phyloP scores from a whole-genome alignment of 306 rosid genomes.

The Hippophae tibetana region DNA sequence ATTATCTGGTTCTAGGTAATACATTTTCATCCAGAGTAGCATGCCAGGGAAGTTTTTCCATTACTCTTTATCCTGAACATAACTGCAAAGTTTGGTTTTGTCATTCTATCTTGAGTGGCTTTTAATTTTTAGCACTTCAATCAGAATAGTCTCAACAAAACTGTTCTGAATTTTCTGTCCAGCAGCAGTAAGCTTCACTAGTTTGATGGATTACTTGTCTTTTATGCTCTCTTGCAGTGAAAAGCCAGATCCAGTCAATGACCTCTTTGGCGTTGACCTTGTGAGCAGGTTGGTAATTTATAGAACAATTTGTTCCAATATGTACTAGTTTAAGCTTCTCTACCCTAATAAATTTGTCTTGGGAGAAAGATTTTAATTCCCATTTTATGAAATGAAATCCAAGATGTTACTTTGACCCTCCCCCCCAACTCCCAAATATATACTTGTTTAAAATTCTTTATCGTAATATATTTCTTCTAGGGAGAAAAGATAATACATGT shows the following conservation, averaged over 20 bases:
- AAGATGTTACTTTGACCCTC: no score
- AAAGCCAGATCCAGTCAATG: constrained; percentile 63
- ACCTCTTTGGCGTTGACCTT: constrained; percentile 75
- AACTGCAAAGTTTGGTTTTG: no score
- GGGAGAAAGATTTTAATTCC: no score
- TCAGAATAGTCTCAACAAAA: no score
- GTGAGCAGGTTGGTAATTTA: constrained; percentile 59
- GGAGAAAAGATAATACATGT: no score
- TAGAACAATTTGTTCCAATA: not conserved
- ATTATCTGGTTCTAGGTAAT: constrained; percentile 63
- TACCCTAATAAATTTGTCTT: no score
- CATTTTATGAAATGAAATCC: no score
- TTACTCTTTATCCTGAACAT: no score
- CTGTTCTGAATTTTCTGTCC: no score
- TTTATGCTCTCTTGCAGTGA: constrained; percentile 50
- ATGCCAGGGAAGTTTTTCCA: constrained; percentile 1
- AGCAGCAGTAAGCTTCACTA: not conserved
- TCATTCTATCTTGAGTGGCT: not conserved
- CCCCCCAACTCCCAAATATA: no score
- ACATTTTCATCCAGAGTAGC: constrained; percentile 11
- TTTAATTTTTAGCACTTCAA: not conserved
- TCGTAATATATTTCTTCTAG: no score
- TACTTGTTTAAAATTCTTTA: no score
- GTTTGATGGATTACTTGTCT: not conserved
- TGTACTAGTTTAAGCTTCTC: not conserved